Percentiles rank a stretch among this genome's conserved stretches.
Evolutionary conservation across 2,329 filamentous ascomycete species (phyloP).

Genomic region (Aureobasidium namibiae): DNA sequence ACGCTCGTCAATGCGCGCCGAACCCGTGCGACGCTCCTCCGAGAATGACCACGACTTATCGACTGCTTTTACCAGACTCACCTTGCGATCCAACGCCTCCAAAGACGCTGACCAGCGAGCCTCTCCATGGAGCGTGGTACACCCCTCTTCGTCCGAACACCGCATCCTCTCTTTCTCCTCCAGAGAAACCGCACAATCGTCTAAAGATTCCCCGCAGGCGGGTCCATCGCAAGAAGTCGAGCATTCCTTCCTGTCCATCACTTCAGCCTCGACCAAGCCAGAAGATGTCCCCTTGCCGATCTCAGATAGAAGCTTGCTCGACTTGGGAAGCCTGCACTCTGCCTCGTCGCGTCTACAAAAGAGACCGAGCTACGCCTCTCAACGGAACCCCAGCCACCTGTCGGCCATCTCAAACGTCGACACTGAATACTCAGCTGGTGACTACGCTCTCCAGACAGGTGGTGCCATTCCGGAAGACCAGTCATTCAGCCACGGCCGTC

Average conservation of each 20-base stretch:
- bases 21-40: neutral
- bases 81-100: slow-evolving; percentile 5
- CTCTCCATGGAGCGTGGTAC: neutral
- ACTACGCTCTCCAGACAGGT: slow-evolving; percentile 76
- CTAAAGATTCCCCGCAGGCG: neutral
- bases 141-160: neutral
- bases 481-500: slow-evolving; percentile 23
- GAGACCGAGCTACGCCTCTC: slow-evolving; percentile 47
- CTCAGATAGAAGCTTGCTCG: slow-evolving; percentile 4
- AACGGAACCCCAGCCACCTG: slow-evolving; percentile 46
- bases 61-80: slow-evolving; percentile 4
- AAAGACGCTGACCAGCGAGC: neutral
- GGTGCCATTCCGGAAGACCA: slow-evolving; percentile 53
- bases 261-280: slow-evolving; percentile 5
- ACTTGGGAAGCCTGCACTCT: slow-evolving; percentile 17
- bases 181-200: neutral
- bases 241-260: neutral
- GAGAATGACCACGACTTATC: slow-evolving; percentile 3
- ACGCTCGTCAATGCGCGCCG: slow-evolving; percentile 15
- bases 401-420: slow-evolving; percentile 64
- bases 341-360: slow-evolving; percentile 25
- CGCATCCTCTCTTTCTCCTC: neutral
- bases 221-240: neutral
- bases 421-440: slow-evolving; percentile 34
- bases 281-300: slow-evolving; percentile 4